phyloP scores from a whole-genome alignment of 164 flowering plant species.

The Kingdonia uniflora region DNA sequence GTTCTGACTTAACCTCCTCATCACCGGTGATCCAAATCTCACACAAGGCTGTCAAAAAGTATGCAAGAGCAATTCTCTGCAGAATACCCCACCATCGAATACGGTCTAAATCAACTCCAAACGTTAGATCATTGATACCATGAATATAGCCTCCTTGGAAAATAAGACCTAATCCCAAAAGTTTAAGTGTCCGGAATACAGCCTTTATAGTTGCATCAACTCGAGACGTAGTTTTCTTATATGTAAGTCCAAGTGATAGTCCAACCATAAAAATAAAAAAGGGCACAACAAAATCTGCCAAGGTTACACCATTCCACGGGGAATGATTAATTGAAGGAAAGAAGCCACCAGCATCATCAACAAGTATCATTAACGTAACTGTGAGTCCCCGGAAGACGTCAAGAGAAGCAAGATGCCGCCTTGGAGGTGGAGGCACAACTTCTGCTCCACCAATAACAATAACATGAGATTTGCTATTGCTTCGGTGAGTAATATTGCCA shows the following conservation, averaged over 20 bases:
- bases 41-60: slow-evolving; percentile 42
- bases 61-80: slow-evolving; percentile 10
- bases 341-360: slow-evolving; percentile 9
- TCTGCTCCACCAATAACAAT: not conserved
- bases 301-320: slow-evolving; percentile 9
- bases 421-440: not conserved
- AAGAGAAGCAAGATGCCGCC: slow-evolving; percentile 2
- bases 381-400: slow-evolving; percentile 10
- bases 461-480: not conserved
- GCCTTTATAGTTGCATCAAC: slow-evolving; percentile 7
- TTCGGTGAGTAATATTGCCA: not conserved
- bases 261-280: slow-evolving; percentile 8
- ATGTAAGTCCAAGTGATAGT: slow-evolving; percentile 6
- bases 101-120: slow-evolving; percentile 3
- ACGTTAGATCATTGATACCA: slow-evolving; percentile 4
- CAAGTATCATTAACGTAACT: slow-evolving; percentile 8
- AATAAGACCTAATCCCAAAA: slow-evolving; percentile 1
- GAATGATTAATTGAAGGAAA: slow-evolving; percentile 7
- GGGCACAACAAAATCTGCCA: slow-evolving; percentile 8
- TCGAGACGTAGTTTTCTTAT: slow-evolving; percentile 2
- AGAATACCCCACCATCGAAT: slow-evolving; percentile 6
- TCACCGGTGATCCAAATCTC: slow-evolving; percentile 65
- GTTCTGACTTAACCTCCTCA: slow-evolving; percentile 23
- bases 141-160: slow-evolving; percentile 9
- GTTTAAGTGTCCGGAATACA: slow-evolving; percentile 5